These are phyloP conservation scores for Platanthera zijinensis DNA, from an alignment of 106 monocot genomes.

Conservation along the genomic window DNA sequence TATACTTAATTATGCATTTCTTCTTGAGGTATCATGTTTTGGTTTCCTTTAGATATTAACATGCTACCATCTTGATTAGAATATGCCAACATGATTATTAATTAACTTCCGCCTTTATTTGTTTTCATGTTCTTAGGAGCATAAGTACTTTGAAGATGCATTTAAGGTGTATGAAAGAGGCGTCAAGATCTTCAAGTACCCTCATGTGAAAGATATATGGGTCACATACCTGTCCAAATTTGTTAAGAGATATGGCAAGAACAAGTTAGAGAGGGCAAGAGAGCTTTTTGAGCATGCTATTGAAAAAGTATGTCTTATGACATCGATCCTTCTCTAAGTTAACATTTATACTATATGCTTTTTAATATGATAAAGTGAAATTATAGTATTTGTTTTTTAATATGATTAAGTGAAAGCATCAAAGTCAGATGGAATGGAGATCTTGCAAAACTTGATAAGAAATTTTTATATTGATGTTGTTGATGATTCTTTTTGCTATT, in stretches of 20 bases:
- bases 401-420: too few species aligned
- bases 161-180: conserved; percentile 99
- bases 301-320: conserved; percentile 46
- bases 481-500: neutral
- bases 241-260: conserved; percentile 83
- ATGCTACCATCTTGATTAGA: neutral
- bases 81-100: neutral
- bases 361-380: neutral
- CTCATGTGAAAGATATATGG: conserved; percentile 98
- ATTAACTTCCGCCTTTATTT: neutral
- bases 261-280: conserved; percentile 80
- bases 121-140: conserved; percentile 31
- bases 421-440: neutral
- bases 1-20: conserved; percentile 87
- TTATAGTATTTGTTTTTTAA: too few species aligned
- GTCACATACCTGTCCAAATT: conserved; percentile 93
- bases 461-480: neutral
- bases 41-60: neutral
- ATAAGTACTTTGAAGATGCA: conserved; percentile 97
- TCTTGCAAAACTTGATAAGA: neutral
- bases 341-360: neutral
- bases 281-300: conserved; percentile 90
- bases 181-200: conserved; percentile 95
- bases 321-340: neutral
- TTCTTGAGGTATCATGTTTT: conserved; percentile 63